Conservation (phyloP, 345 rosid genomes). For the Salix udensis region DNA sequence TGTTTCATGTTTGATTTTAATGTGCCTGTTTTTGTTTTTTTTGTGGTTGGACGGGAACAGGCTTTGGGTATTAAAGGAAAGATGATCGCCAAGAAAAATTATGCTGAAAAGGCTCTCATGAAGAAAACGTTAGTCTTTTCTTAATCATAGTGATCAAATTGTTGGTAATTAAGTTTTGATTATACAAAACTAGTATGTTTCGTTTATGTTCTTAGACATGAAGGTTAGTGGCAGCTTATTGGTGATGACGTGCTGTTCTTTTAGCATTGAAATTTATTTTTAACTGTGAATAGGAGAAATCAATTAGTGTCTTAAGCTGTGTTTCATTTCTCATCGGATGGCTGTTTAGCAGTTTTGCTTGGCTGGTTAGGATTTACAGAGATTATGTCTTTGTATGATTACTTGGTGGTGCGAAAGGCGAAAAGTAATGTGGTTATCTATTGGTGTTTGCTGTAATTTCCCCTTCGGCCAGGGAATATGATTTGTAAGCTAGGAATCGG, state of each 20-base stretch:
- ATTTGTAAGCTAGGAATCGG: background rate
- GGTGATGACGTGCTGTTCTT: background rate
- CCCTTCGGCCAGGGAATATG: background rate
- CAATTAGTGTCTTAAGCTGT: background rate
- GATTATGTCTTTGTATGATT: too few relatives aligned
- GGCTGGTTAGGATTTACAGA: too few relatives aligned
- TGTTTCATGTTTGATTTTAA: background rate
- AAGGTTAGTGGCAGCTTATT: background rate
- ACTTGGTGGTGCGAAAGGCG: background rate
- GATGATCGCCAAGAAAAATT: constrained; percentile 37
- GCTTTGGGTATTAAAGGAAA: constrained; percentile 35
- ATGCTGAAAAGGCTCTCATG: constrained; percentile 35
- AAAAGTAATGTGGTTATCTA: background rate
- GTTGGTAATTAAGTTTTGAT: background rate
- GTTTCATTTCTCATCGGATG: background rate
- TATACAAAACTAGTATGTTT: background rate
- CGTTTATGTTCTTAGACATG: background rate
- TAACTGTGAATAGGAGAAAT: background rate
- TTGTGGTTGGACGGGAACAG: background rate
- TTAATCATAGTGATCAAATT: background rate
- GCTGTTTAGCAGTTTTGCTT: background rate
- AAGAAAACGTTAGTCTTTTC: constrained; percentile 27
- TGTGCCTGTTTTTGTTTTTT: background rate
- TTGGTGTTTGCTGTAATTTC: background rate
- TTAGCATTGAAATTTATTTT: background rate